Evolutionary conservation across 139 green algal genomes (phyloP).

Genomic region (Mychonastes homosphaera): DNA sequence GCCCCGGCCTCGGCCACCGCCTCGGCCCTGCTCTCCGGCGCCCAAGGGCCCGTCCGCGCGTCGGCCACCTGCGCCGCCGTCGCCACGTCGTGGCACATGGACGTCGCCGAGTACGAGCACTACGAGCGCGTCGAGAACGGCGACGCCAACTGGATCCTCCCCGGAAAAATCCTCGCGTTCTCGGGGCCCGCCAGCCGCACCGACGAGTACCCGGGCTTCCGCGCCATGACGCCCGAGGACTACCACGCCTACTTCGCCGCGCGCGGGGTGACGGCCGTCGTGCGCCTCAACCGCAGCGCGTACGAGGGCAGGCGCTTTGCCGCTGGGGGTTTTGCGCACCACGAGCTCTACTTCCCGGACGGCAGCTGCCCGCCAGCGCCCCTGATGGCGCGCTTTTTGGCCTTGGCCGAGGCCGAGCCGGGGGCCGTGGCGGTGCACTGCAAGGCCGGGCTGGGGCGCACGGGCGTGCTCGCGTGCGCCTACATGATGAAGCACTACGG

Average conservation of each 20-base stretch:
- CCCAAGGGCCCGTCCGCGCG: no score
- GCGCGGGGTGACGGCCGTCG: slow-evolving; percentile 52
- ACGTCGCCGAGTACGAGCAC: slow-evolving; percentile 78
- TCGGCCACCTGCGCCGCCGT: no score
- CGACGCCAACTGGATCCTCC: slow-evolving; percentile 72
- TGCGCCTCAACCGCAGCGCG: slow-evolving; percentile 85
- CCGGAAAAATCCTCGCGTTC: slow-evolving; percentile 83
- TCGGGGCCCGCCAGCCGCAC: slow-evolving; percentile 49
- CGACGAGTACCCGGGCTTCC: slow-evolving; percentile 64
- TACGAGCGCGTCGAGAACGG: slow-evolving; percentile 75
- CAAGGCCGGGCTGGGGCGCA: slow-evolving; percentile 91
- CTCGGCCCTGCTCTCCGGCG: no score
- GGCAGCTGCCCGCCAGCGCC: slow-evolving; percentile 65
- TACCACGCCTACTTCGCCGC: slow-evolving; percentile 72
- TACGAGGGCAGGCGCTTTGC: slow-evolving; percentile 81
- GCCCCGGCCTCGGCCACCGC: no score
- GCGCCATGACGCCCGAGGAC: slow-evolving; percentile 71
- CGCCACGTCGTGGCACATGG: slow-evolving; percentile 18
- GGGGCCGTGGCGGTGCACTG: slow-evolving; percentile 79
- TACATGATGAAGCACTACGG: slow-evolving; percentile 91
- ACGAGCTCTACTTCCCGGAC: slow-evolving; percentile 93
- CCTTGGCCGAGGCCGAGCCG: slow-evolving; percentile 45
- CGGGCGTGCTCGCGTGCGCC: slow-evolving; percentile 77
- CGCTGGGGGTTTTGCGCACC: slow-evolving; percentile 59
- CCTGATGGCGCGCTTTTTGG: slow-evolving; percentile 69